A percentile compares a stretch with the other conserved stretches of the same genome.
Conservation (phyloP, 169 alveolate genomes). For the Plasmodium cynomolgi region DNA sequence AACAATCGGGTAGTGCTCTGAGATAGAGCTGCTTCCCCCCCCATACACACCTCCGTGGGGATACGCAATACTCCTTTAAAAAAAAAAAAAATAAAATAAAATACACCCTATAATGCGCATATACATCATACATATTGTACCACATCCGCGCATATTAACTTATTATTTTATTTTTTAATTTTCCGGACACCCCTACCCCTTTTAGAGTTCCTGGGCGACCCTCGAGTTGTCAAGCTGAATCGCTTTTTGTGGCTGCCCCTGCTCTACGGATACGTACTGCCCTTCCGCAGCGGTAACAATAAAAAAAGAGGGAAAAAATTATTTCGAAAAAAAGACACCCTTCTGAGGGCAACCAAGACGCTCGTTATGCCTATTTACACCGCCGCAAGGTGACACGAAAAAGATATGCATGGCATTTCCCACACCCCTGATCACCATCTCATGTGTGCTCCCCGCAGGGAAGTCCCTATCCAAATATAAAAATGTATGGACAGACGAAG, state of each 20-base stretch:
- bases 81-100: neutral
- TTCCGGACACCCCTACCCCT: neutral
- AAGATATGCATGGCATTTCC: neutral
- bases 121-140: neutral
- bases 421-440: neutral
- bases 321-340: neutral
- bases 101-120: neutral
- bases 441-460: constrained; percentile 14
- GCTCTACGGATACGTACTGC: constrained; percentile 70
- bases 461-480: constrained; percentile 43
- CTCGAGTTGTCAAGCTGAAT: constrained; percentile 78
- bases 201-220: constrained; percentile 80
- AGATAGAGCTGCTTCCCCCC: neutral
- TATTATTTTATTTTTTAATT: constrained; percentile 7
- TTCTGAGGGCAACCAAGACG: neutral
- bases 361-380: neutral
- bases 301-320: neutral
- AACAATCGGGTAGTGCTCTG: neutral
- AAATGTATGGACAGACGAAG: constrained; percentile 73
- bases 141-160: neutral
- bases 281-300: constrained; percentile 75
- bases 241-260: constrained; percentile 76
- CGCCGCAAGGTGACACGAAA: neutral
- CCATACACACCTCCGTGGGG: neutral
- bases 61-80: neutral